Percentiles rank a stretch among this genome's conserved stretches.
phyloP scores from a whole-genome alignment of 257 asterid genomes.

The Misopates orontium region DNA sequence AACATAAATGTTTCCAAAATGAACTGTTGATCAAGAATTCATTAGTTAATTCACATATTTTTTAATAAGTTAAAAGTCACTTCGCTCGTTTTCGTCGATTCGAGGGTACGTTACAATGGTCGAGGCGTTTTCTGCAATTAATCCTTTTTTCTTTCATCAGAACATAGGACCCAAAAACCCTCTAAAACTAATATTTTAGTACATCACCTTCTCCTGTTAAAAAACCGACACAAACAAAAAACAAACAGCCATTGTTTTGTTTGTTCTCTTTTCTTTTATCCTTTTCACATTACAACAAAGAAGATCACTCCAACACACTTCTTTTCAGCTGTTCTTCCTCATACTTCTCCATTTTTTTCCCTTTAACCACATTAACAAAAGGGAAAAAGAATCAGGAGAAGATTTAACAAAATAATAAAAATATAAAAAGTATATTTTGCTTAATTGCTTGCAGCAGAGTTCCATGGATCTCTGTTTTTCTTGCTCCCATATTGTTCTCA shows the following conservation, averaged over 20 bases:
- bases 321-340: not conserved
- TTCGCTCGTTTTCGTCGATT: too few relatives aligned
- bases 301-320: slow-evolving; percentile 20
- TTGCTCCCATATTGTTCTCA: slow-evolving; percentile 30
- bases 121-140: too few relatives aligned
- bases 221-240: not conserved
- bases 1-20: too few relatives aligned
- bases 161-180: slow-evolving; percentile 19
- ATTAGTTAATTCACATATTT: too few relatives aligned
- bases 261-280: not conserved
- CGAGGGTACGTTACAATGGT: too few relatives aligned
- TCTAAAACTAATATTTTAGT: slow-evolving; percentile 2
- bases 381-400: too few relatives aligned
- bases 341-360: slow-evolving; percentile 7
- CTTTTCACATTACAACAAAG: slow-evolving; percentile 28
- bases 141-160: slow-evolving; percentile 15
- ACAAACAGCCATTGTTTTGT: not conserved
- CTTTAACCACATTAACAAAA: not conserved
- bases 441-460: not conserved
- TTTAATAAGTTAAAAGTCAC: too few relatives aligned
- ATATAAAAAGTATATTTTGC: not conserved
- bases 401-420: not conserved
- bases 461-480: slow-evolving; percentile 50
- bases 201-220: too few relatives aligned
- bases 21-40: too few relatives aligned